phyloP scores from a whole-genome alignment of 2,329 filamentous ascomycete species.

The Rosellinia necatrix region DNA sequence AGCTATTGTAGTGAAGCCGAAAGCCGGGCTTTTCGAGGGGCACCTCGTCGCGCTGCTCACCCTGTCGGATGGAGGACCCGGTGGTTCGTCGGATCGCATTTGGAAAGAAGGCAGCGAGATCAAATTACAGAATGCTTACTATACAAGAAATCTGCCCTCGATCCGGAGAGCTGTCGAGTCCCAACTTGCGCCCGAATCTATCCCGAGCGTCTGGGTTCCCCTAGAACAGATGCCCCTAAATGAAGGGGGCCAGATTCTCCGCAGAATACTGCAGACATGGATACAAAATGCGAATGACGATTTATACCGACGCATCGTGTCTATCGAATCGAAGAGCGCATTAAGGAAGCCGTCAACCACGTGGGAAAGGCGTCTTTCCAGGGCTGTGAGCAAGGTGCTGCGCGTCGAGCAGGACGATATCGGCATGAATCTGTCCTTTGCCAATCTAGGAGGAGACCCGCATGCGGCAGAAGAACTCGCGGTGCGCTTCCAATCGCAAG shows the following conservation, averaged over 20 bases:
- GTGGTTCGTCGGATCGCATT: slow-evolving; percentile 27
- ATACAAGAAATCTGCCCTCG: slow-evolving; percentile 47
- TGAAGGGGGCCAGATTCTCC: slow-evolving; percentile 46
- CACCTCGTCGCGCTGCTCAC: slow-evolving; percentile 54
- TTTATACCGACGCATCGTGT: slow-evolving; percentile 51
- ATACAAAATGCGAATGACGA: slow-evolving; percentile 57
- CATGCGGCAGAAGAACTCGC: slow-evolving; percentile 47
- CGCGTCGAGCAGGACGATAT: slow-evolving; percentile 46
- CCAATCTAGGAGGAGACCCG: slow-evolving; percentile 47
- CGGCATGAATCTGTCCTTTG: slow-evolving; percentile 49
- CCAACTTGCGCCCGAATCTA: slow-evolving; percentile 43
- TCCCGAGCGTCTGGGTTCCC: slow-evolving; percentile 55
- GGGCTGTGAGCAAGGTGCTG: slow-evolving; percentile 45
- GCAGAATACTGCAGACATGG: slow-evolving; percentile 56
- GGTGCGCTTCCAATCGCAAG: slow-evolving; percentile 45
- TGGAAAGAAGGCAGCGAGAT: slow-evolving; percentile 39
- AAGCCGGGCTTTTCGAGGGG: slow-evolving; percentile 55
- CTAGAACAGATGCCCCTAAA: slow-evolving; percentile 52
- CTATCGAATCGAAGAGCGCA: slow-evolving; percentile 45
- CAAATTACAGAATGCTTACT: slow-evolving; percentile 47
- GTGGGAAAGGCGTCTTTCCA: slow-evolving; percentile 47
- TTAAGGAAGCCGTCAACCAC: slow-evolving; percentile 44
- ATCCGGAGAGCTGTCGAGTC: slow-evolving; percentile 46
- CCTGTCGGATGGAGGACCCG: slow-evolving; percentile 40
- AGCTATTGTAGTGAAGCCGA: slow-evolving; percentile 51